These are phyloP conservation scores for Funneliformis caledonium DNA, from an alignment of 371 early-diverging fungal genomes.

Conservation along the genomic window DNA sequence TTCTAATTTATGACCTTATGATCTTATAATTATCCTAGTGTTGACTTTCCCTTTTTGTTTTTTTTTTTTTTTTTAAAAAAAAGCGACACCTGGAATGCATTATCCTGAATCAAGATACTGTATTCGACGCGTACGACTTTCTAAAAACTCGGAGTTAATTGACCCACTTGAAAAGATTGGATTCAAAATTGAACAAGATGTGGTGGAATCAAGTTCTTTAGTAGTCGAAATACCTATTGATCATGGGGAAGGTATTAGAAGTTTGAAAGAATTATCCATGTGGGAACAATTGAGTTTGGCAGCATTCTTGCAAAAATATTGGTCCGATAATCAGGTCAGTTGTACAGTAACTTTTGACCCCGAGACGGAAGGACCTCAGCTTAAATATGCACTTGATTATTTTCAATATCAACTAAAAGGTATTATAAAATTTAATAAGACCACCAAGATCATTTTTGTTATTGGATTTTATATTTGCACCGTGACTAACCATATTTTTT, in stretches of 20 bases:
- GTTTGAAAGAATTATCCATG: conserved; percentile 45
- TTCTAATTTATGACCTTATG: background rate
- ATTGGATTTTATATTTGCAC: background rate
- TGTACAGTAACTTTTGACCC: conserved; percentile 53
- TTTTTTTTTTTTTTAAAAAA: background rate
- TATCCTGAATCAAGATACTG: conserved; percentile 52
- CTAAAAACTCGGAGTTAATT: conserved; percentile 45
- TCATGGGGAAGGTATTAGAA: conserved; percentile 48
- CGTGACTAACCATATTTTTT: background rate
- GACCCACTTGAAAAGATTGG: conserved; percentile 40
- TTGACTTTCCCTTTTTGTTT: background rate
- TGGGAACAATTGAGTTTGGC: conserved; percentile 54
- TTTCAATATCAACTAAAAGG: conserved; percentile 54
- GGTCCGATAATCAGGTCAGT: conserved; percentile 53
- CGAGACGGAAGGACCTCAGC: conserved; percentile 40
- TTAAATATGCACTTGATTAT: conserved; percentile 47
- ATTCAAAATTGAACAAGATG: conserved; percentile 45
- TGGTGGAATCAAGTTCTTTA: conserved; percentile 44
- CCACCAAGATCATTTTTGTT: background rate
- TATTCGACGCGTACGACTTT: conserved; percentile 48
- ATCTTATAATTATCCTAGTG: background rate
- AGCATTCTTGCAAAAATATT: conserved; percentile 48
- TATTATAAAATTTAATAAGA: conserved; percentile 4
- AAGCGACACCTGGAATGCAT: conserved; percentile 54
- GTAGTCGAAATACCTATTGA: conserved; percentile 52